A percentile compares a stretch with the other conserved stretches of the same genome.
Evolutionary conservation across 1,284 basidiomycete species (phyloP).

Genomic region (Ceratobasidium theobromae): DNA sequence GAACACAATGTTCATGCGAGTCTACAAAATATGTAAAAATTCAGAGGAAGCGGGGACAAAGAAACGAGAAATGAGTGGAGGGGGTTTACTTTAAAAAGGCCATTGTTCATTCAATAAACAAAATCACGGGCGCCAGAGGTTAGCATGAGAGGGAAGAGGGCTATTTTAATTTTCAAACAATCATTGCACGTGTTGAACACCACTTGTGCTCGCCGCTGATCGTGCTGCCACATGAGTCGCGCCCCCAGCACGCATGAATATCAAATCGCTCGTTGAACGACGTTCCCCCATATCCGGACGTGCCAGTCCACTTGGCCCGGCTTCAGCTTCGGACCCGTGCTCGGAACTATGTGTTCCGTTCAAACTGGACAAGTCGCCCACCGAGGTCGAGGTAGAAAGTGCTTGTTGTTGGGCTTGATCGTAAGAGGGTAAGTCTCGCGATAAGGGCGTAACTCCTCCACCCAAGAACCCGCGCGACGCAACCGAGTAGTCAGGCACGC

Average conservation of each 20-base stretch:
- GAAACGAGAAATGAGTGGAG: background rate
- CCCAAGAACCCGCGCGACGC: constrained; percentile 82
- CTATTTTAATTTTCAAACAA: background rate
- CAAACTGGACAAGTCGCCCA: background rate
- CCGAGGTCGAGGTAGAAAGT: constrained; percentile 5
- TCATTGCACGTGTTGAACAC: constrained; percentile 15
- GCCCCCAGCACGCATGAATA: constrained; percentile 13
- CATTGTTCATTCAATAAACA: background rate
- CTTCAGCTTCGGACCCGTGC: background rate
- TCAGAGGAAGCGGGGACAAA: background rate
- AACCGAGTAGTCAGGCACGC: constrained; percentile 82
- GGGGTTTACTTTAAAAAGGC: background rate
- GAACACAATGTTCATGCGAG: background rate
- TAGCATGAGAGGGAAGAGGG: background rate
- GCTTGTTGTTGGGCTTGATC: constrained; percentile 53
- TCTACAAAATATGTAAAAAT: background rate
- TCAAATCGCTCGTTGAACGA: constrained; percentile 14
- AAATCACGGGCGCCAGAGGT: background rate
- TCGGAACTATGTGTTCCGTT: background rate
- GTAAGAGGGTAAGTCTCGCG: constrained; percentile 75
- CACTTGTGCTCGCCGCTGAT: background rate
- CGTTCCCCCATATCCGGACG: background rate
- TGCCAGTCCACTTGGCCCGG: background rate
- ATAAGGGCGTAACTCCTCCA: constrained; percentile 79
- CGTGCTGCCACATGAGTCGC: background rate